Conservation (phyloP, 1,284 basidiomycete species). For the Ceratobasidium sp. region DNA sequence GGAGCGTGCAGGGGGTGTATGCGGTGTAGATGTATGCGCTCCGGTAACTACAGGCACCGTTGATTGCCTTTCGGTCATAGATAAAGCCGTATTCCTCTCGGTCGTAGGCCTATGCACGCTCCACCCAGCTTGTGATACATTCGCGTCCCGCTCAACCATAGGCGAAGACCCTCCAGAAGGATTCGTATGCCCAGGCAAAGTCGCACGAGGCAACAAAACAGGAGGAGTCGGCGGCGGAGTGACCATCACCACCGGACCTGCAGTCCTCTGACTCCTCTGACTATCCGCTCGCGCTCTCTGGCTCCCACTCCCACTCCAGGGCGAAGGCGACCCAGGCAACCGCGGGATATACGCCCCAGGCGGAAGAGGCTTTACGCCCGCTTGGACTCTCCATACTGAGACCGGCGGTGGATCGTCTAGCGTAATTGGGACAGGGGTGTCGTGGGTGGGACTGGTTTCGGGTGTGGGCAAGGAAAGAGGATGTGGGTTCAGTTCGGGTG, state of each 20-base stretch:
- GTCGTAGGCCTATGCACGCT: no score
- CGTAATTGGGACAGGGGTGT: no score
- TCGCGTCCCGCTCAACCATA: no score
- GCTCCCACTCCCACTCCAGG: not conserved
- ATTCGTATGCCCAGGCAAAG: no score
- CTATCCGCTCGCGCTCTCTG: not conserved
- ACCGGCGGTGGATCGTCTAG: conserved; percentile 1
- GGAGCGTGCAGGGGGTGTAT: not conserved
- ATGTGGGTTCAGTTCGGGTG: not conserved
- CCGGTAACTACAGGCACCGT: no score
- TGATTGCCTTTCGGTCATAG: no score
- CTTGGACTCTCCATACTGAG: not conserved
- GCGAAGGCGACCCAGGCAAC: not conserved
- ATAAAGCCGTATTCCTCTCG: no score
- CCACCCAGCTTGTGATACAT: no score
- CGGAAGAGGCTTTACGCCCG: not conserved
- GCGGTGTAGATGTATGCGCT: no score
- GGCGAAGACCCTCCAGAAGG: no score
- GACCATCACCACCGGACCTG: conserved; percentile 6
- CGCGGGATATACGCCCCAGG: conserved; percentile 18
- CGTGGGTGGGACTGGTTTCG: not conserved
- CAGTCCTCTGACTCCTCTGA: not conserved
- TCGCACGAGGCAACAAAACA: not conserved
- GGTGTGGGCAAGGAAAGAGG: conserved; percentile 5
- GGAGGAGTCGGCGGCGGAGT: conserved; percentile 13